Percentiles rank a stretch among this genome's conserved stretches.
Evolutionary conservation across 345 rosid species (phyloP).

Genomic region (Salix brachista): DNA sequence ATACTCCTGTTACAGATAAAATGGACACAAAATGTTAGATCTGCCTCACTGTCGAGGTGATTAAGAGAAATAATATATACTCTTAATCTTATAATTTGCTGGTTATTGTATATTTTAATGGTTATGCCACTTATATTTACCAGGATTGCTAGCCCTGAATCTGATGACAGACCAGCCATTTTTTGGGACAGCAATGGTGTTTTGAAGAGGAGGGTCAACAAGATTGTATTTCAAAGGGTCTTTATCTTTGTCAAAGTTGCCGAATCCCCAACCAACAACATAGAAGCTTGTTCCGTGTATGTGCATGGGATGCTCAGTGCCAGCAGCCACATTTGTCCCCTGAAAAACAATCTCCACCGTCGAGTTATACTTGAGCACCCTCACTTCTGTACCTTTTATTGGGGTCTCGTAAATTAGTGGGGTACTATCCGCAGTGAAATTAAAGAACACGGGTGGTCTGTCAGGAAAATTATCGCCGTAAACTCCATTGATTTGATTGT

Average conservation of each 20-base stretch:
- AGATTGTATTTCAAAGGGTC: slow-evolving; percentile 28
- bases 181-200: slow-evolving; percentile 6
- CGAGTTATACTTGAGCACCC: slow-evolving; percentile 24
- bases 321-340: slow-evolving; percentile 29
- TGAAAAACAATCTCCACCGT: slow-evolving; percentile 34
- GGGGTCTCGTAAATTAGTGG: slow-evolving; percentile 37
- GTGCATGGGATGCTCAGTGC: slow-evolving; percentile 39
- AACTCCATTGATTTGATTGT: slow-evolving; percentile 22
- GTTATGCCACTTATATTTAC: background rate
- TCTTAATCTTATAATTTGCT: too few relatives aligned
- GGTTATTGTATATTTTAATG: background rate
- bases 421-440: slow-evolving; percentile 40
- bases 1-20: slow-evolving; percentile 39
- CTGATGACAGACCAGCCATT: slow-evolving; percentile 14
- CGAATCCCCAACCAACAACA: slow-evolving; percentile 18
- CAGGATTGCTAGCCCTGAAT: slow-evolving; percentile 10
- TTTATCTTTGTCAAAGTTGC: slow-evolving; percentile 22
- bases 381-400: slow-evolving; percentile 30
- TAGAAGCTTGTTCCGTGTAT: slow-evolving; percentile 33
- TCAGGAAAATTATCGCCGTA: slow-evolving; percentile 43
- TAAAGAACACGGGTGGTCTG: slow-evolving; percentile 35
- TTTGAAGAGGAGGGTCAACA: slow-evolving; percentile 21
- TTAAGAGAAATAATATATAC: background rate
- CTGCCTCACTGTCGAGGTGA: background rate
- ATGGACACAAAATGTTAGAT: background rate